Percentiles rank a stretch among this genome's conserved stretches.
phyloP scores from a whole-genome alignment of 371 early-diverging fungal genomes.

The Mucor ambiguus region DNA sequence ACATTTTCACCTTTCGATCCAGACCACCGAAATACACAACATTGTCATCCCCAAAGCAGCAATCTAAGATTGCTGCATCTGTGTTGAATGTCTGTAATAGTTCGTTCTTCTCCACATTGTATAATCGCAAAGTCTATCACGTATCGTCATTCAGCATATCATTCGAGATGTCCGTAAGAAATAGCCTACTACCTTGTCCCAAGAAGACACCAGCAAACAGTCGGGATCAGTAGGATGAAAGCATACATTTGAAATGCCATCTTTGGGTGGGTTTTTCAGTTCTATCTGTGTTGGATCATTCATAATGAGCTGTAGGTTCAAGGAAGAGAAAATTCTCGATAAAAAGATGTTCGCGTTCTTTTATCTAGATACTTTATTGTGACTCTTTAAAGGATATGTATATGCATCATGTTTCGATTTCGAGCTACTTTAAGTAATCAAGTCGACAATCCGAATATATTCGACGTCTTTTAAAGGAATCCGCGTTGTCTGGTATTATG shows the following conservation, averaged over 20 bases:
- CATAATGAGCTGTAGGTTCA: conserved; percentile 7
- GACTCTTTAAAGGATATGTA: neutral
- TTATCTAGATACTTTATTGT: neutral
- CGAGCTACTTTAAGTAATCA: neutral
- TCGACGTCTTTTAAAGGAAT: neutral
- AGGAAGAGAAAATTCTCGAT: neutral
- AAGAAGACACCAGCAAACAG: conserved; percentile 78
- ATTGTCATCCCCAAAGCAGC: conserved; percentile 63
- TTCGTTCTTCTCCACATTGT: conserved; percentile 71
- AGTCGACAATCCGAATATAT: neutral
- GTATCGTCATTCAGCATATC: neutral
- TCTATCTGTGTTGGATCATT: conserved; percentile 57
- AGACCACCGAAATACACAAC: conserved; percentile 71
- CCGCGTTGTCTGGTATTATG: neutral
- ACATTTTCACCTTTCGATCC: conserved; percentile 66
- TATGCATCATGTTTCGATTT: neutral
- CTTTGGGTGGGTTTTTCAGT: conserved; percentile 81
- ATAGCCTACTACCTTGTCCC: conserved; percentile 81
- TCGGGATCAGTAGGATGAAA: conserved; percentile 70
- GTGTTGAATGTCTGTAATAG: conserved; percentile 58
- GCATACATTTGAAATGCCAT: conserved; percentile 78
- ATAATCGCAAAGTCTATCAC: conserved; percentile 69
- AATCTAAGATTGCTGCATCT: conserved; percentile 75
- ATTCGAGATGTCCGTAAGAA: neutral
- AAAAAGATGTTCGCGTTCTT: conserved; percentile 1